A percentile compares a stretch with the other conserved stretches of the same genome.
Evolutionary conservation across 192 early-diverging fungal species (phyloP).

Genomic region (Coemansia sp.): DNA sequence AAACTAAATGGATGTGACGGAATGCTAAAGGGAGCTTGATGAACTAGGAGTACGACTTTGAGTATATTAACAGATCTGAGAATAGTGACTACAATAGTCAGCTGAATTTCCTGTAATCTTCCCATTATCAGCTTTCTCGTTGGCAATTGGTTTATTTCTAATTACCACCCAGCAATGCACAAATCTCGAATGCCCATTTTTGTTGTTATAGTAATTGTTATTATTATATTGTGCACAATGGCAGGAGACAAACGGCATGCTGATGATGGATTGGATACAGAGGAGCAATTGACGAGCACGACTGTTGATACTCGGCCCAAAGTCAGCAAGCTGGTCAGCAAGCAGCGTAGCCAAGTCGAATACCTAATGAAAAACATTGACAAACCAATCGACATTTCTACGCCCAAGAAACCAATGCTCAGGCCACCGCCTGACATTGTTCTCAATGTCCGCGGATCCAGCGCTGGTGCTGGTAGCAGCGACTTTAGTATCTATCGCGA

Average conservation of each 20-base stretch:
- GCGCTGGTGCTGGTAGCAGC: slow-evolving; percentile 92
- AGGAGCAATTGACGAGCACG: background rate
- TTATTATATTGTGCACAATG: background rate
- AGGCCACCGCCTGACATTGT: slow-evolving; percentile 83
- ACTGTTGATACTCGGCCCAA: background rate
- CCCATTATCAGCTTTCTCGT: too few relatives aligned
- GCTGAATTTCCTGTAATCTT: too few relatives aligned
- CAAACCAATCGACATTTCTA: slow-evolving; percentile 75
- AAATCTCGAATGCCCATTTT: too few relatives aligned
- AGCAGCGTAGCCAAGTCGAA: slow-evolving; percentile 41
- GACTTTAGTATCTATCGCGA: slow-evolving; percentile 95
- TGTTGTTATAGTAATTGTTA: background rate
- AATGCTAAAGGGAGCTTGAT: too few relatives aligned
- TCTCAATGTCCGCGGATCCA: slow-evolving; percentile 85
- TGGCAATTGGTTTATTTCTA: too few relatives aligned
- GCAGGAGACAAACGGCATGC: background rate
- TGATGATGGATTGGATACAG: background rate
- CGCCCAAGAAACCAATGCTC: slow-evolving; percentile 44
- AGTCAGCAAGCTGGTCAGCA: slow-evolving; percentile 14
- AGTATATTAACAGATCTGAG: too few relatives aligned
- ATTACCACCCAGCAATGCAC: too few relatives aligned
- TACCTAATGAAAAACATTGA: slow-evolving; percentile 75
- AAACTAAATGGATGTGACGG: too few relatives aligned
- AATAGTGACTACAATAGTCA: too few relatives aligned
- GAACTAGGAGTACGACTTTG: too few relatives aligned